Evolutionary conservation across 2,329 filamentous ascomycete genomes (phyloP), one percentile per base, ranked within the genome.

Genomic region (Acrocalymma vagum): DNA sequence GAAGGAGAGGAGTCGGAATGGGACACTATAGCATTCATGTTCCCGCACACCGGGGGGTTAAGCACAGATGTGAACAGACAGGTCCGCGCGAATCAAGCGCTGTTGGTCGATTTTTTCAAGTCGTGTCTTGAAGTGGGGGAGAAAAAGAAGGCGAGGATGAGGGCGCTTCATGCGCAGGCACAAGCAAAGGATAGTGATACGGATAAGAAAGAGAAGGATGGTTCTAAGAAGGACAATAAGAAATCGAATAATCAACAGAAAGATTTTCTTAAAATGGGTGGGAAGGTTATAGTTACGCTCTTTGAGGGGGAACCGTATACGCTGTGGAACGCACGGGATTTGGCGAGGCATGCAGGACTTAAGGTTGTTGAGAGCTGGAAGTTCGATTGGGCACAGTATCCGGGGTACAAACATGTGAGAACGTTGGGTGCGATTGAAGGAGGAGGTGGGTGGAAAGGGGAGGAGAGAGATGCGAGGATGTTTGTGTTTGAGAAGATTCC

Each of bases 231-330:
- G 14, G n/a, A n/a, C n/a, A n/a, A n/a, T n/a, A n/a, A n/a, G n/a
- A 31, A 30, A 28, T n/a, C 4, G 9, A 27, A 10, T 10, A 32
- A 11, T n/a, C n/a, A 6, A 20, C 7, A 9, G 17, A 14, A 22
- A 25, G 9, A 42, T 4, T 76, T 88, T 2, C 72, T 79, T 0
- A 74, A 72, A 1, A 54, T 73, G 1, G 75, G 78, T 5, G 85
- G 84, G 23, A 70, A 61, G 5, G 84, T 96, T 38, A 72, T 96
- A 36, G 84, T 97, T 15, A 95, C 91, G 0, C 74, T 97, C 8
- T 99, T 99, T 67, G 93, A 96, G 69, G 88, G 88, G 43, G 87
- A 95, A 69, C 94, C 94, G 0, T 99, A 99, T 68, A 93, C 90
- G 2, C 79, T 96, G 1, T 99, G 94, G 94, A 96, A 97, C 72